A percentile compares a stretch with the other conserved stretches of the same genome.
Evolutionary conservation across 805 yeast genomes (phyloP).

Genomic region (Candida lessepsii): DNA sequence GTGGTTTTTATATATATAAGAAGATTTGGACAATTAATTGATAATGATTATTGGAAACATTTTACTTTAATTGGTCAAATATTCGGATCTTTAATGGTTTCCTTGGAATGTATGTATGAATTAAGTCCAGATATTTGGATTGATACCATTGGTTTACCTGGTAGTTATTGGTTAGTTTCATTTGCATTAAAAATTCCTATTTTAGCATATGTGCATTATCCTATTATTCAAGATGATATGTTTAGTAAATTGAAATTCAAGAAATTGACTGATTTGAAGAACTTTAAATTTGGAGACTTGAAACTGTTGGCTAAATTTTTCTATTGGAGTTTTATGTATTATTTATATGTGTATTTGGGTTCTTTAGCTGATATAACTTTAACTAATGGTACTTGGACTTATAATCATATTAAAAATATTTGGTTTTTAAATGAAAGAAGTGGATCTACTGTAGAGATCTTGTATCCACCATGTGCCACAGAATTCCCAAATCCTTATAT

Average conservation of each 20-base stretch:
- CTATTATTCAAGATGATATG: slow-evolving; percentile 89
- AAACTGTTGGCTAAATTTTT: slow-evolving; percentile 42
- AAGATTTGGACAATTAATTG: slow-evolving; percentile 56
- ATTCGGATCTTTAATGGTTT: slow-evolving; percentile 67
- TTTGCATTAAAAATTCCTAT: slow-evolving; percentile 67
- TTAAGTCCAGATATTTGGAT: slow-evolving; percentile 86
- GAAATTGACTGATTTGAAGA: slow-evolving; percentile 17
- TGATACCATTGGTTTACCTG: slow-evolving; percentile 94
- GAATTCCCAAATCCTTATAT: slow-evolving; percentile 36
- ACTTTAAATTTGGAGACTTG: slow-evolving; percentile 22
- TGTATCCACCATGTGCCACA: slow-evolving; percentile 91
- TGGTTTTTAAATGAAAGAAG: slow-evolving; percentile 50
- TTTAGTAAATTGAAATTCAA: slow-evolving; percentile 50
- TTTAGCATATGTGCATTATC: slow-evolving; percentile 90
- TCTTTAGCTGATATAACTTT: slow-evolving; percentile 61
- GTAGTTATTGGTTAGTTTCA: slow-evolving; percentile 67
- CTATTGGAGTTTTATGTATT: slow-evolving; percentile 74
- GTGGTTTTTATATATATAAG: slow-evolving; percentile 62
- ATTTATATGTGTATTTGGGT: slow-evolving; percentile 65
- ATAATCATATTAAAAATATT: slow-evolving; percentile 61
- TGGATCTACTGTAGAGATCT: slow-evolving; percentile 37
- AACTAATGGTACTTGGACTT: slow-evolving; percentile 92
- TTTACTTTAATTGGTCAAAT: slow-evolving; percentile 88
- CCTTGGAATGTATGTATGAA: slow-evolving; percentile 65
- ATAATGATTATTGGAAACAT: slow-evolving; percentile 69